A percentile compares a stretch with the other conserved stretches of the same genome.
These are phyloP conservation scores for Cercospora canescens DNA, from an alignment of 2,329 filamentous ascomycete species.

Conservation along the genomic window DNA sequence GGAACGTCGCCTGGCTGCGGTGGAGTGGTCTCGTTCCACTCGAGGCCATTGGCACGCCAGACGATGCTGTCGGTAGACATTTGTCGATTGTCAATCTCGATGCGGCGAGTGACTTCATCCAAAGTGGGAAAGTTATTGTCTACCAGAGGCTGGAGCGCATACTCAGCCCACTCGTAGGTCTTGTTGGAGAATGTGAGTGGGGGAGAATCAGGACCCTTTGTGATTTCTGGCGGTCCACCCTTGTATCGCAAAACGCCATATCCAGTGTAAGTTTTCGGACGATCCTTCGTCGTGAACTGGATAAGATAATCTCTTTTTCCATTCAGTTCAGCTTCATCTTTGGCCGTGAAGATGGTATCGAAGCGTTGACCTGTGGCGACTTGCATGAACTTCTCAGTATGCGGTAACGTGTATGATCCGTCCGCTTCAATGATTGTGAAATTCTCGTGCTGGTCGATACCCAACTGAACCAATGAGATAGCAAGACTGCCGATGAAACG, in stretches of 20 bases:
- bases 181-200: slow-evolving; percentile 36
- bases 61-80: slow-evolving; percentile 16
- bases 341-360: slow-evolving; percentile 57
- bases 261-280: slow-evolving; percentile 46
- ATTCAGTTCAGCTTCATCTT: slow-evolving; percentile 48
- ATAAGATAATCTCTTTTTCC: slow-evolving; percentile 45
- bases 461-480: slow-evolving; percentile 56
- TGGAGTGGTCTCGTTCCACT: slow-evolving; percentile 27
- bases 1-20: slow-evolving; percentile 38
- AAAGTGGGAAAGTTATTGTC: slow-evolving; percentile 37
- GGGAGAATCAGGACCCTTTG: slow-evolving; percentile 20
- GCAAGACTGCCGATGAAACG: slow-evolving; percentile 60
- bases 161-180: slow-evolving; percentile 41
- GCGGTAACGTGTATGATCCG: slow-evolving; percentile 52
- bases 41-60: slow-evolving; percentile 26
- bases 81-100: slow-evolving; percentile 34
- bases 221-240: slow-evolving; percentile 19
- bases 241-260: slow-evolving; percentile 54
- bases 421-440: slow-evolving; percentile 64
- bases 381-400: slow-evolving; percentile 53
- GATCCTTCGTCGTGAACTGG: slow-evolving; percentile 53
- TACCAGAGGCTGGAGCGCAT: slow-evolving; percentile 37
- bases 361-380: slow-evolving; percentile 62
- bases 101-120: slow-evolving; percentile 37
- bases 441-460: slow-evolving; percentile 57